phyloP scores from a whole-genome alignment of 345 rosid species.

The Salix koriyanagi region DNA sequence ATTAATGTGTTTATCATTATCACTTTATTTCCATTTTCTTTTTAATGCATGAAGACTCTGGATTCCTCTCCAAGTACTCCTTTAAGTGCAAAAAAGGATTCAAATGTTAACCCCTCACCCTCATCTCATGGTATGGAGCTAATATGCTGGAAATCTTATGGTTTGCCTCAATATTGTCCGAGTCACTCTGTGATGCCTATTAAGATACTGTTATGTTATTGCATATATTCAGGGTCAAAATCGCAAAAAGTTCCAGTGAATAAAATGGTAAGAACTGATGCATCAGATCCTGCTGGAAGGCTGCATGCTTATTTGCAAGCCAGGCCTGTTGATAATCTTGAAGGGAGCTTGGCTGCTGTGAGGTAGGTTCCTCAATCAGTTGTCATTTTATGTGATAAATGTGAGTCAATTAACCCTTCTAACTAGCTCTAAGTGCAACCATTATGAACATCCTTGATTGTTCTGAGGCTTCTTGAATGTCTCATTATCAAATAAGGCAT shows the following conservation, averaged over 20 bases:
- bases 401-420: too few species aligned
- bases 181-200: too few species aligned
- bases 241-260: constrained; percentile 65
- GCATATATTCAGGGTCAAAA: constrained; percentile 45
- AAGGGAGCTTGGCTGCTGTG: constrained; percentile 51
- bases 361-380: constrained; percentile 44
- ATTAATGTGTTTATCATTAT: background rate
- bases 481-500: too few species aligned
- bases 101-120: constrained; percentile 29
- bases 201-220: too few species aligned
- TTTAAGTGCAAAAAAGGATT: constrained; percentile 35
- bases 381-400: too few species aligned
- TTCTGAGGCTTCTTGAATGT: too few species aligned
- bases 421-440: too few species aligned
- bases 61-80: constrained; percentile 50
- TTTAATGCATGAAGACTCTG: constrained; percentile 42
- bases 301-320: constrained; percentile 69
- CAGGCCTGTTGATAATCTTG: constrained; percentile 42
- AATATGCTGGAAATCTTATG: background rate
- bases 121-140: constrained; percentile 24
- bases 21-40: constrained; percentile 6
- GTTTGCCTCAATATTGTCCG: background rate
- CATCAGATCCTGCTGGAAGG: constrained; percentile 87
- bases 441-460: too few species aligned
- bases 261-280: constrained; percentile 89